Percentiles rank a stretch among this genome's conserved stretches.
phyloP scores from a whole-genome alignment of 1,139 yeast genomes.

The Hyphopichia pseudoburtonii region DNA sequence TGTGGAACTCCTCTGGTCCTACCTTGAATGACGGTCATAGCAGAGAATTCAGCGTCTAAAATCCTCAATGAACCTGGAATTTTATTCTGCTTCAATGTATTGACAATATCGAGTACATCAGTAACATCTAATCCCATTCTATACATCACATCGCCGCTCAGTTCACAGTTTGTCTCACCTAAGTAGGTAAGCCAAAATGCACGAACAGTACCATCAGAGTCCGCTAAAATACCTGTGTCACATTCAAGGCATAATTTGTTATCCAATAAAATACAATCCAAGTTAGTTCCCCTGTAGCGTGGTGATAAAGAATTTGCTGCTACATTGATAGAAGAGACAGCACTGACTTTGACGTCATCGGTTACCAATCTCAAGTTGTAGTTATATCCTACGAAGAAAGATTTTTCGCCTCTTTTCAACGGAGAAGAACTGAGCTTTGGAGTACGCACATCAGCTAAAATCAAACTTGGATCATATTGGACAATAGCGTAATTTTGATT shows the following conservation, averaged over 20 bases:
- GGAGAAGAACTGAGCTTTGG: slow-evolving; percentile 62
- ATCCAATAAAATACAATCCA: slow-evolving; percentile 77
- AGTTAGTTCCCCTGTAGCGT: slow-evolving; percentile 80
- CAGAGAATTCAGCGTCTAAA: slow-evolving; percentile 75
- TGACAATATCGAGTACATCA: slow-evolving; percentile 59
- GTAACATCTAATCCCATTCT: slow-evolving; percentile 80
- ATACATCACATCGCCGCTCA: slow-evolving; percentile 60
- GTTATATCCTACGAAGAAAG: slow-evolving; percentile 78
- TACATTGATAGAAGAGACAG: slow-evolving; percentile 69
- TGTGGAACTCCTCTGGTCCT: slow-evolving; percentile 85
- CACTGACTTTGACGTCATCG: slow-evolving; percentile 75
- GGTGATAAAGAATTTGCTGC: slow-evolving; percentile 72
- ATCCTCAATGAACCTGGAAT: slow-evolving; percentile 60
- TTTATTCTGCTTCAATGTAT: slow-evolving; percentile 49
- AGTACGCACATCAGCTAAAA: slow-evolving; percentile 47
- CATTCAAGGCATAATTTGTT: slow-evolving; percentile 73
- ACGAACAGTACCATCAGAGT: slow-evolving; percentile 72
- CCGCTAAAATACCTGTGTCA: slow-evolving; percentile 78
- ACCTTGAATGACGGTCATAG: slow-evolving; percentile 71
- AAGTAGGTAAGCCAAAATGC: slow-evolving; percentile 83
- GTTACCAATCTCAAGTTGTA: slow-evolving; percentile 68
- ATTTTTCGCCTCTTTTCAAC: slow-evolving; percentile 72
- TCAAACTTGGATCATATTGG: slow-evolving; percentile 73
- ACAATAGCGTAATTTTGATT: slow-evolving; percentile 82
- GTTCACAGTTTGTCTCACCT: slow-evolving; percentile 56